These are phyloP conservation scores for Fusarium multiceps DNA, from an alignment of 2,329 filamentous ascomycete species.

Conservation along the genomic window DNA sequence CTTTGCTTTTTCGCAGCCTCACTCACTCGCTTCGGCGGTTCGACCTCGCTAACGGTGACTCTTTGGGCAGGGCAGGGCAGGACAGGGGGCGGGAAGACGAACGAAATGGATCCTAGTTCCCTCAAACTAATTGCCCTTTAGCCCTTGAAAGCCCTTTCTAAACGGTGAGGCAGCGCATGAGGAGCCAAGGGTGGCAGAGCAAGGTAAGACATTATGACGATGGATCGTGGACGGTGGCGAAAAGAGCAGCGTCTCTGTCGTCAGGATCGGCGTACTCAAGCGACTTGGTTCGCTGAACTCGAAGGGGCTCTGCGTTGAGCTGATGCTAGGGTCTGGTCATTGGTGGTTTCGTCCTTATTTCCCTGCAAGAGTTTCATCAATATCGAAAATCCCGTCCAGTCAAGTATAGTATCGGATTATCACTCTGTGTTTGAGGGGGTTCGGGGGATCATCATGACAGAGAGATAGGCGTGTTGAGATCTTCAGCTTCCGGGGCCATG, in stretches of 20 bases:
- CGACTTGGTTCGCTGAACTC: not conserved
- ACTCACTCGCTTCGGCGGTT: constrained; percentile 30
- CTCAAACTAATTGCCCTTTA: not conserved
- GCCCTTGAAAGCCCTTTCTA: constrained; percentile 2
- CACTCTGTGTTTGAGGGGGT: not conserved
- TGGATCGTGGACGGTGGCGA: constrained; percentile 16
- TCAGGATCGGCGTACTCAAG: constrained; percentile 6
- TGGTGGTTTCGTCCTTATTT: constrained; percentile 6
- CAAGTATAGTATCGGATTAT: not conserved
- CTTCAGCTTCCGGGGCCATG: not conserved
- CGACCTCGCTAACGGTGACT: constrained; percentile 8
- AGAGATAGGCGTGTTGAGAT: not conserved
- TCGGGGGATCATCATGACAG: constrained; percentile 8
- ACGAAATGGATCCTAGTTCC: not conserved
- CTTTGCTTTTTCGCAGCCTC: constrained; percentile 26
- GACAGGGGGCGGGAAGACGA: constrained; percentile 30
- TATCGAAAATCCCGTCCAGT: constrained; percentile 13
- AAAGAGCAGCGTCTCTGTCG: constrained; percentile 1
- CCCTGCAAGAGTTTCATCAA: constrained; percentile 9
- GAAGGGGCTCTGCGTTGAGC: constrained; percentile 1
- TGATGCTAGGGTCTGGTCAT: not conserved
- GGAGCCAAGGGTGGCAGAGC: not conserved
- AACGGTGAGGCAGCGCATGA: constrained; percentile 15
- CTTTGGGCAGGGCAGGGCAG: not conserved
- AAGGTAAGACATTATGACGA: constrained; percentile 27